These are phyloP conservation scores for Echria macrotheca DNA, from an alignment of 495 filamentous ascomycete species.

Conservation along the genomic window DNA sequence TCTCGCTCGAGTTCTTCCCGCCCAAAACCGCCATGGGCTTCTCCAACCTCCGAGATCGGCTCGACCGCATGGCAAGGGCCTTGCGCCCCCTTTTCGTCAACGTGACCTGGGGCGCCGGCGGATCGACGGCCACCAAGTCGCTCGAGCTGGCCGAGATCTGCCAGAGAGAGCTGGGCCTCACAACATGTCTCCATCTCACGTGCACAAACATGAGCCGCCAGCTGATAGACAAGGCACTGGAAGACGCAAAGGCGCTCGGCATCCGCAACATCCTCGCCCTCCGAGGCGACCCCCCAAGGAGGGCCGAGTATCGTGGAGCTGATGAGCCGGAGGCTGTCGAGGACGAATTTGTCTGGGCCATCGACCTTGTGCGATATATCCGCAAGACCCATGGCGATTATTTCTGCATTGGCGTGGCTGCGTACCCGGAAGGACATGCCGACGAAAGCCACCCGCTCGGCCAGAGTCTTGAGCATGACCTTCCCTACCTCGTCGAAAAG, in stretches of 20 bases:
- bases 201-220: slow-evolving; percentile 94
- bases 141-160: slow-evolving; percentile 94
- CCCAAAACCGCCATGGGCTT: slow-evolving; percentile 94
- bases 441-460: slow-evolving; percentile 74
- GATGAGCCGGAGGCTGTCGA: slow-evolving; percentile 53
- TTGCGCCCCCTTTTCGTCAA: slow-evolving; percentile 91
- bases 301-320: slow-evolving; percentile 68
- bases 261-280: slow-evolving; percentile 92
- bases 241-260: slow-evolving; percentile 87
- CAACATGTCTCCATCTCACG: slow-evolving; percentile 92
- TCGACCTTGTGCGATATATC: slow-evolving; percentile 90
- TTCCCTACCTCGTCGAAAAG: slow-evolving; percentile 91
- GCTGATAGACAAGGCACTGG: slow-evolving; percentile 81
- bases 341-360: slow-evolving; percentile 81
- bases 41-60: slow-evolving; percentile 83
- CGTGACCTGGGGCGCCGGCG: slow-evolving; percentile 96
- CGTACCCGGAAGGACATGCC: slow-evolving; percentile 94
- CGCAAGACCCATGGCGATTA: slow-evolving; percentile 80
- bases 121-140: slow-evolving; percentile 81
- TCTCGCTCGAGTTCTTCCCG: slow-evolving; percentile 98
- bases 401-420: slow-evolving; percentile 93
- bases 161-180: slow-evolving; percentile 83
- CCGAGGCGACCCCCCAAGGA: slow-evolving; percentile 86
- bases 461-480: slow-evolving; percentile 72
- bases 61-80: slow-evolving; percentile 90